Base-by-base conservation (phyloP, 2,329 filamentous ascomycete species). In the Thielaviopsis ethacetica region DNA sequence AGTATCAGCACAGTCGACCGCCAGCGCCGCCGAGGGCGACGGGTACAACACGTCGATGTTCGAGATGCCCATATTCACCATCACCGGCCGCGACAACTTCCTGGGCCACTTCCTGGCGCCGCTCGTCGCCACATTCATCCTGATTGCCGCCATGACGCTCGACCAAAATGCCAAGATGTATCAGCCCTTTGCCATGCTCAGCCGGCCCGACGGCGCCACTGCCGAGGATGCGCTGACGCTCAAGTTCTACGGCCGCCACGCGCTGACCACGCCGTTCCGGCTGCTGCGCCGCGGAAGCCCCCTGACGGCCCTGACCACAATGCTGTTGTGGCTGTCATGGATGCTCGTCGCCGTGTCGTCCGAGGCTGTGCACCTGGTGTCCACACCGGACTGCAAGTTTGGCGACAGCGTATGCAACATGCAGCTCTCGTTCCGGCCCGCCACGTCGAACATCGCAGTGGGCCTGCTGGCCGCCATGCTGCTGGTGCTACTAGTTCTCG, bases 141-240 rank as follows among this genome's bases (percentile, higher is more conserved):
- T 60, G 24, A 26, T 60, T 13, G 34, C 26, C 27, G 30, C 34
- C 21, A 60, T 47, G 30, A 60, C 54, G 9, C 44, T 60, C n/a
- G 58, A 60, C 34, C 54, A 56, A 34, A 60, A 60, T 17, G 47
- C 53, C 44, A 60, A 56, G 30, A 60, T 60, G 58, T 60, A 57
- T 21, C 58, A 60, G 53, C 58, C 54, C 6, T 60, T 60, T 53
- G 53, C 49, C 3, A 34, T 56, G 9, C 47, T 60, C 12, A 54
- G 47, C 17, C 54, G 49, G 22, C 54, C 53, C 10, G 54, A 26
- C 26, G 53, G 56, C 12, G 34, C 59, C n/a, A 17, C 15, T 13
- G 60, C 53, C 12, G 44, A 47, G 13, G 54, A 60, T 13, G 54
- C 54, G 7, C 38, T 60, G 4, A 60, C 50, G 24, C 50, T 60